These are phyloP conservation scores for Perilla frutescens DNA, from an alignment of 257 asterid genomes.

Conservation along the genomic window DNA sequence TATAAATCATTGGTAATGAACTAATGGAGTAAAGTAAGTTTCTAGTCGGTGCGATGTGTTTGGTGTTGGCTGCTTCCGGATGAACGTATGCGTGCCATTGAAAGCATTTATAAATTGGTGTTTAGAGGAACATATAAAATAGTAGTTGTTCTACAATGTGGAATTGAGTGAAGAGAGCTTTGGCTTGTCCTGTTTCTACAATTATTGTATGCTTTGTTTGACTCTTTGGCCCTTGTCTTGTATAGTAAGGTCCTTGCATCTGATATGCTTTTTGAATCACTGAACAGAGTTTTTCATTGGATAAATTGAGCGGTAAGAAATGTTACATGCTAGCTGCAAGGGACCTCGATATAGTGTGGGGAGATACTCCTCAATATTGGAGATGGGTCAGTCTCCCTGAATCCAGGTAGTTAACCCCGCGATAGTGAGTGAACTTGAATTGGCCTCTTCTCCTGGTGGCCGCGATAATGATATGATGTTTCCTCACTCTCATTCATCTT, in stretches of 20 bases:
- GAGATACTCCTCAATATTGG: conserved; percentile 69
- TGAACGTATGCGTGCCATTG: too few species aligned
- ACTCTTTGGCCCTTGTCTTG: too few species aligned
- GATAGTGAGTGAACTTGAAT: neutral
- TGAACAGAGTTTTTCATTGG: conserved; percentile 73
- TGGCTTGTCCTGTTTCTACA: too few species aligned
- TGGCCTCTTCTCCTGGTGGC: neutral
- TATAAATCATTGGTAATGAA: neutral
- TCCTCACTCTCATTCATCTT: conserved; percentile 17
- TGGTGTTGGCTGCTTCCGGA: neutral
- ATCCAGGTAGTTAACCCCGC: conserved; percentile 61
- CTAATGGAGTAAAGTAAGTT: too few species aligned
- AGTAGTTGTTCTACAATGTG: too few species aligned
- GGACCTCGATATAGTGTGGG: conserved; percentile 63
- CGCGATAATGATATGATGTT: neutral
- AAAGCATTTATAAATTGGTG: too few species aligned
- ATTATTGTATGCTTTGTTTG: neutral
- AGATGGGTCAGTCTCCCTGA: conserved; percentile 50
- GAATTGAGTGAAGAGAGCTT: too few species aligned
- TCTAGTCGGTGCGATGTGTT: neutral
- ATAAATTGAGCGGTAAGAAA: conserved; percentile 72
- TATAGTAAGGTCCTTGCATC: conserved; percentile 21
- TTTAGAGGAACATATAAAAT: too few species aligned
- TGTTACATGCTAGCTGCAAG: conserved; percentile 76
- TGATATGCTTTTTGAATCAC: conserved; percentile 27